phyloP scores from a whole-genome alignment of 768 basidiomycete species.

The Mycena rebaudengoi region DNA sequence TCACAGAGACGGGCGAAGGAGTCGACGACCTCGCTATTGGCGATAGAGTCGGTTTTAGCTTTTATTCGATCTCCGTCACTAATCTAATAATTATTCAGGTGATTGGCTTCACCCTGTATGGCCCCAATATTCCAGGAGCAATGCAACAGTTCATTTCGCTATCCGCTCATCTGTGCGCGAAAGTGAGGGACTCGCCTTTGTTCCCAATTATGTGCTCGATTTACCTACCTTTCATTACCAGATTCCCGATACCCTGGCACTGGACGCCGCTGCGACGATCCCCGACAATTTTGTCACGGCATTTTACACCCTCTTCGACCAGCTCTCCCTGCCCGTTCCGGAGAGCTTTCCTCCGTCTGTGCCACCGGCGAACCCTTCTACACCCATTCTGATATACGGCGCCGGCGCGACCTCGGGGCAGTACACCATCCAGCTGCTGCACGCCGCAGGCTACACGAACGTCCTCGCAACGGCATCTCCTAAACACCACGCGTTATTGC shows the following conservation, averaged over 20 bases:
- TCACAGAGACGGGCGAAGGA: conserved; percentile 44
- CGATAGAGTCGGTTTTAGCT: conserved; percentile 41
- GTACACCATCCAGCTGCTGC: conserved; percentile 43
- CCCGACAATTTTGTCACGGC: conserved; percentile 53
- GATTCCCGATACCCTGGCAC: conserved; percentile 49
- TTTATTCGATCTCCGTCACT: background rate
- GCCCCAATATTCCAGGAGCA: conserved; percentile 24
- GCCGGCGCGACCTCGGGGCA: conserved; percentile 49
- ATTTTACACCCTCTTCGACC: conserved; percentile 47
- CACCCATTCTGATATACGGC: conserved; percentile 52
- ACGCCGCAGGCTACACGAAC: conserved; percentile 47
- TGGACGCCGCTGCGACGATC: conserved; percentile 49
- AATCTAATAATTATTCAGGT: conserved; percentile 21
- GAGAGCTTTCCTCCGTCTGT: conserved; percentile 36
- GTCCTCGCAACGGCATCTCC: conserved; percentile 48
- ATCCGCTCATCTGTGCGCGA: conserved; percentile 40
- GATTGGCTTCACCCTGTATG: conserved; percentile 22
- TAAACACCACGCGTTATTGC: conserved; percentile 39
- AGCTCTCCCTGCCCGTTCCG: conserved; percentile 45
- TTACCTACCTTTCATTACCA: conserved; percentile 23
- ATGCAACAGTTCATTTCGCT: conserved; percentile 21
- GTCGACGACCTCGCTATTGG: conserved; percentile 46
- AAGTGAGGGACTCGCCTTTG: conserved; percentile 37
- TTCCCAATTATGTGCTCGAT: background rate
- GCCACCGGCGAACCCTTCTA: conserved; percentile 34